Evolutionary conservation across 1,284 basidiomycete species (phyloP).

Genomic region (Exobasidium rhododendri): DNA sequence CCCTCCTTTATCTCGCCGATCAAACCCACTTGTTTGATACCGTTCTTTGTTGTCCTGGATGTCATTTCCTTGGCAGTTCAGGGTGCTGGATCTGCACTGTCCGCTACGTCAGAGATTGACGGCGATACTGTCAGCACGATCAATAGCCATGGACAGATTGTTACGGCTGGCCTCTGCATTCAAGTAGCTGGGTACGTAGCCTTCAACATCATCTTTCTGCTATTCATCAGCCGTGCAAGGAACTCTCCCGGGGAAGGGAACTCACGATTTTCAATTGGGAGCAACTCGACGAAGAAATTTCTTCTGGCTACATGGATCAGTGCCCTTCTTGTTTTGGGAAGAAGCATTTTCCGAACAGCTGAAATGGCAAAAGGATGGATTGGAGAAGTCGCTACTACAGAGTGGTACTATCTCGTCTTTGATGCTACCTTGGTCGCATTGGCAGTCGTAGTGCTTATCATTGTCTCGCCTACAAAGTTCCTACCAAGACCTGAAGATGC

Average conservation of each 20-base stretch:
- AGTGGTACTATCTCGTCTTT: conserved; percentile 18
- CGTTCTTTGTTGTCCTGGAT: conserved; percentile 18
- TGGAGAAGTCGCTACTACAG: conserved; percentile 11
- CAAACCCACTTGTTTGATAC: conserved; percentile 9
- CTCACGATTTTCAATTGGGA: too few relatives aligned
- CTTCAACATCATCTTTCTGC: conserved; percentile 14
- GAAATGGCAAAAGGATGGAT: conserved; percentile 21
- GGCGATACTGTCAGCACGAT: neutral
- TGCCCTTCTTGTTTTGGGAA: conserved; percentile 10
- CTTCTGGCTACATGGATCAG: conserved; percentile 1
- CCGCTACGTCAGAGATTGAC: conserved; percentile 9
- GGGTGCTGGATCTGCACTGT: conserved; percentile 17
- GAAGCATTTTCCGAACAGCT: conserved; percentile 13
- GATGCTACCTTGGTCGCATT: conserved; percentile 14
- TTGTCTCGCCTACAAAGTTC: conserved; percentile 9
- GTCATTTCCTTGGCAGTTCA: conserved; percentile 15
- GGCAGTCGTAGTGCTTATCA: conserved; percentile 7
- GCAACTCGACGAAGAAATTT: too few relatives aligned
- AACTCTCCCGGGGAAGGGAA: neutral
- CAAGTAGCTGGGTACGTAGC: conserved; percentile 17
- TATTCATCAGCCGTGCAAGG: neutral
- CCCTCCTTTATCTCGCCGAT: conserved; percentile 18
- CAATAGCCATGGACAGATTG: conserved; percentile 11
- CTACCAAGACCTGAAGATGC: neutral
- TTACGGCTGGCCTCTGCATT: conserved; percentile 14